Evolutionary conservation across 495 filamentous ascomycete species (phyloP).

Genomic region (Aspergillus egyptiacus): DNA sequence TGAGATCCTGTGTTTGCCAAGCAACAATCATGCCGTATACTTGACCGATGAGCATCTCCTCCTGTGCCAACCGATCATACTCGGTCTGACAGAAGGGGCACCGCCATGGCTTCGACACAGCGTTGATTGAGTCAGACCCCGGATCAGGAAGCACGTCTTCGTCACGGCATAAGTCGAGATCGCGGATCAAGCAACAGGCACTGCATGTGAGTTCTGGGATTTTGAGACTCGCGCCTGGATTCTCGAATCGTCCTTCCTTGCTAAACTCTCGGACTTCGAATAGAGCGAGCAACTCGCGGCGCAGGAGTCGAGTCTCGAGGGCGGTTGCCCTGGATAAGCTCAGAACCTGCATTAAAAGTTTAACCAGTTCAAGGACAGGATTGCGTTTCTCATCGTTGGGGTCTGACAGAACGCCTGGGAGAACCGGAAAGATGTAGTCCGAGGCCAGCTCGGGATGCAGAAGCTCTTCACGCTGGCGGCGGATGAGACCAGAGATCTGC

Average conservation of each 20-base stretch:
- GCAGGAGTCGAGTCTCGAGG: constrained; percentile 76
- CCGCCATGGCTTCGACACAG: constrained; percentile 56
- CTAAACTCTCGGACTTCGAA: constrained; percentile 95
- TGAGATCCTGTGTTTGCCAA: constrained; percentile 88
- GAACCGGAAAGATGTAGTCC: constrained; percentile 81
- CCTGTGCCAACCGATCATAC: constrained; percentile 68
- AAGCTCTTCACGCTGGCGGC: constrained; percentile 79
- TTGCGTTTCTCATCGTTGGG: constrained; percentile 57
- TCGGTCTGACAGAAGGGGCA: constrained; percentile 72
- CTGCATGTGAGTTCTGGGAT: constrained; percentile 75
- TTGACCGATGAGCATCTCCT: constrained; percentile 74
- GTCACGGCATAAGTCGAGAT: constrained; percentile 93
- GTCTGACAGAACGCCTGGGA: constrained; percentile 67
- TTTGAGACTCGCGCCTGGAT: constrained; percentile 70
- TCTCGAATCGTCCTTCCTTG: constrained; percentile 76
- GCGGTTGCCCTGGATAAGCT: constrained; percentile 74
- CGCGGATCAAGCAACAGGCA: constrained; percentile 78
- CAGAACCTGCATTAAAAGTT: constrained; percentile 83
- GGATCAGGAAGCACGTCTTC: constrained; percentile 65
- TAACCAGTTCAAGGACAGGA: constrained; percentile 83
- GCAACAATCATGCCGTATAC: constrained; percentile 67
- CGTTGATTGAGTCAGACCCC: constrained; percentile 29
- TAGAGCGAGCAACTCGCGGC: constrained; percentile 80
- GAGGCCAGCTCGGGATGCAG: constrained; percentile 79
- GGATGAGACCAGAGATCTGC: constrained; percentile 70